Conservation (phyloP, 83 land plant genomes). For the Thuja plicata region DNA sequence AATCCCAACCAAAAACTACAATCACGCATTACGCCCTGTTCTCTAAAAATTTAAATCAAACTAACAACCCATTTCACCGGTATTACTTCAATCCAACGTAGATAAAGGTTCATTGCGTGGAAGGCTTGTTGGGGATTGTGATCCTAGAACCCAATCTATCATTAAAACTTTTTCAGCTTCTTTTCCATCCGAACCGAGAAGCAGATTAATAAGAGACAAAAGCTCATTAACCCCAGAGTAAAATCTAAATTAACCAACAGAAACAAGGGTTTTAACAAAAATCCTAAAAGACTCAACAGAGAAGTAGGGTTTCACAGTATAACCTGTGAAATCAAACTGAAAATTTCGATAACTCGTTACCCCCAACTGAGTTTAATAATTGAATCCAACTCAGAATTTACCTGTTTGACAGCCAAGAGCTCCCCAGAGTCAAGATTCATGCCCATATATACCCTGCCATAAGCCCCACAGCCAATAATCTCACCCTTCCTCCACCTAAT, state of each 20-base stretch:
- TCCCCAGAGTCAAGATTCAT: slow-evolving; percentile 97
- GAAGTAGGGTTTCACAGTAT: not conserved
- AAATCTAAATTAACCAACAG: not conserved
- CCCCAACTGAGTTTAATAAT: not conserved
- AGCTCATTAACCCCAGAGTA: not conserved
- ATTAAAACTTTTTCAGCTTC: not conserved
- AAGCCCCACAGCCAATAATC: slow-evolving; percentile 92
- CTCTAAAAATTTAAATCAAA: not conserved
- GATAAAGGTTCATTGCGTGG: not conserved
- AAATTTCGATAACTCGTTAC: not conserved
- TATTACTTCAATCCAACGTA: not conserved
- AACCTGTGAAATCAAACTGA: slow-evolving; percentile 16
- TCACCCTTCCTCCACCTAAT: slow-evolving; percentile 98
- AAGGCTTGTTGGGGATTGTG: not conserved
- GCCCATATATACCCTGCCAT: slow-evolving; percentile 96
- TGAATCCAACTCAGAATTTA: slow-evolving; percentile 14
- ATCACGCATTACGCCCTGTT: not conserved
- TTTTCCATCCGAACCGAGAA: not conserved
- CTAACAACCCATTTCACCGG: not conserved
- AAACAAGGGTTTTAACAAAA: not conserved
- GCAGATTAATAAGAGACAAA: not conserved
- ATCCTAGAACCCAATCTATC: not conserved
- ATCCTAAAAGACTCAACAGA: not conserved
- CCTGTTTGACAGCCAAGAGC: slow-evolving; percentile 97
- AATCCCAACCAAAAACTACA: slow-evolving; percentile 15